phyloP scores from a whole-genome alignment of 2,329 filamentous ascomycete genomes.

The Verticillium isaacii region DNA sequence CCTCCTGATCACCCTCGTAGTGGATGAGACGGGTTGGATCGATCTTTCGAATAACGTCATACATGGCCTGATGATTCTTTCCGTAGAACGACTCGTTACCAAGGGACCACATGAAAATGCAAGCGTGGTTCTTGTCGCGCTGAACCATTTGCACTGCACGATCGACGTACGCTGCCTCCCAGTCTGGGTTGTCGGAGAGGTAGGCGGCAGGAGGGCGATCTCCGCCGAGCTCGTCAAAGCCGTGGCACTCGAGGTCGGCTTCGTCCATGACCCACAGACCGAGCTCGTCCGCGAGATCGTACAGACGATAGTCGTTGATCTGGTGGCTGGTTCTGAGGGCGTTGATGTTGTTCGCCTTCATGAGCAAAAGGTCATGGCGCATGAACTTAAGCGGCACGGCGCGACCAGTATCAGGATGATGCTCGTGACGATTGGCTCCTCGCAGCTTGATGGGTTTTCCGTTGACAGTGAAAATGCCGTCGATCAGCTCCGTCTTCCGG shows the following conservation, averaged over 20 bases:
- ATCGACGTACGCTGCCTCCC: slow-evolving; percentile 62
- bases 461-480: slow-evolving; percentile 60
- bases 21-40: slow-evolving; percentile 57
- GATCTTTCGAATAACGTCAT: slow-evolving; percentile 51
- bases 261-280: slow-evolving; percentile 61
- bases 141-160: slow-evolving; percentile 59
- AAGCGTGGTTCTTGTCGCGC: slow-evolving; percentile 55
- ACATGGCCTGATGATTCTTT: slow-evolving; percentile 62
- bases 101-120: slow-evolving; percentile 65
- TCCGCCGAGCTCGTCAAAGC: slow-evolving; percentile 33
- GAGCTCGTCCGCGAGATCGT: slow-evolving; percentile 57
- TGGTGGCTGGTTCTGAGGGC: slow-evolving; percentile 65
- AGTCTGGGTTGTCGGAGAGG: slow-evolving; percentile 55
- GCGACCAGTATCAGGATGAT: slow-evolving; percentile 57
- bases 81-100: slow-evolving; percentile 72
- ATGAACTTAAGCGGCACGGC: slow-evolving; percentile 57
- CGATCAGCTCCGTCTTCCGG: slow-evolving; percentile 54
- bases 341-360: slow-evolving; percentile 69
- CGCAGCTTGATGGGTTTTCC: slow-evolving; percentile 60
- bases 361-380: slow-evolving; percentile 54
- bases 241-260: slow-evolving; percentile 51
- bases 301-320: slow-evolving; percentile 53
- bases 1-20: slow-evolving; percentile 59
- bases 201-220: slow-evolving; percentile 31
- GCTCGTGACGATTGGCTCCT: slow-evolving; percentile 69